Evolutionary conservation across 129 eudicot species (phyloP).

Genomic region (Chrysanthemum makinoi): DNA sequence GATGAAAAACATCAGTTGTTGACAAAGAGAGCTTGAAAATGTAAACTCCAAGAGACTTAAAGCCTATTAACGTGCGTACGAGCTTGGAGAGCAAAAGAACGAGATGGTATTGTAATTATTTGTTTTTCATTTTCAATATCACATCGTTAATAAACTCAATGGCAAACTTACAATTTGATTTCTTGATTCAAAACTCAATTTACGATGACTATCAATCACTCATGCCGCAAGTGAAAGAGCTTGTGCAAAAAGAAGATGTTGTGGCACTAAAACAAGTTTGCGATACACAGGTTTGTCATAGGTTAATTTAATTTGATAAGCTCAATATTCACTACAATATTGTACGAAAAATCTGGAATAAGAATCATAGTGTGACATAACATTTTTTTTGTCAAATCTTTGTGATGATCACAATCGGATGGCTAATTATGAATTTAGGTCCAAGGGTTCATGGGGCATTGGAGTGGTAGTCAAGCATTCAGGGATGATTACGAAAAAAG

Average conservation of each 20-base stretch:
- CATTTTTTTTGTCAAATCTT: background rate
- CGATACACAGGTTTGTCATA: slow-evolving; percentile 7
- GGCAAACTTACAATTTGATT: background rate
- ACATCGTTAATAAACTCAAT: background rate
- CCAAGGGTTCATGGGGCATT: slow-evolving; percentile 15
- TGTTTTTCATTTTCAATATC: background rate
- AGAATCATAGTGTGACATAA: background rate
- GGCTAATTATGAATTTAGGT: slow-evolving; percentile 13
- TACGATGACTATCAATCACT: slow-evolving; percentile 16
- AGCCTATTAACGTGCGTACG: slow-evolving; percentile 5
- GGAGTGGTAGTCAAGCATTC: slow-evolving; percentile 16
- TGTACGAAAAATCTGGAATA: background rate
- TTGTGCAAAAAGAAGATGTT: slow-evolving; percentile 8
- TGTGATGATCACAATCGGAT: no score
- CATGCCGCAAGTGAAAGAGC: background rate
- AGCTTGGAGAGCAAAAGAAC: slow-evolving; percentile 1
- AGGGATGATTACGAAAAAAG: slow-evolving; percentile 21
- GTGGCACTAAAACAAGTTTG: slow-evolving; percentile 14
- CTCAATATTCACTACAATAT: background rate
- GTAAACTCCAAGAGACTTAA: slow-evolving; percentile 16
- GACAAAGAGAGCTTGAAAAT: slow-evolving; percentile 14
- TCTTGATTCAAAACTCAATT: slow-evolving; percentile 5
- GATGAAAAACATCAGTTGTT: slow-evolving; percentile 3
- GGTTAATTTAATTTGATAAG: background rate
- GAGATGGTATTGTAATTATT: background rate